phyloP scores from a whole-genome alignment of 805 yeast genomes.

The Ogataea angusta region DNA sequence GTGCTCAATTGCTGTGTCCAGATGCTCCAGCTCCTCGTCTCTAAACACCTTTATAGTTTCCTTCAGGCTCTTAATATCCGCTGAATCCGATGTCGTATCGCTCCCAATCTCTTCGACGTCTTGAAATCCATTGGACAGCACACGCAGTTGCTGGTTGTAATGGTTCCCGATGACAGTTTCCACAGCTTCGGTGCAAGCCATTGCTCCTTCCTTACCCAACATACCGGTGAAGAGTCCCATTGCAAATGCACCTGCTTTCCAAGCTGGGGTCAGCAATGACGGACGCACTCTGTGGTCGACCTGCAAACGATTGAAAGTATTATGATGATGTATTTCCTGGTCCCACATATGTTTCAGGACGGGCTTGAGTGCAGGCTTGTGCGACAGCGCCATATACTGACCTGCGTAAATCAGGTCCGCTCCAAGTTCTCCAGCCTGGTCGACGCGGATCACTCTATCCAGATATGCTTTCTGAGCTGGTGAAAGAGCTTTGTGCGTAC shows the following conservation, averaged over 20 bases:
- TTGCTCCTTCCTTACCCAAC: slow-evolving; percentile 91
- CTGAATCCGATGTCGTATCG: slow-evolving; percentile 35
- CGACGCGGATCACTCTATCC: slow-evolving; percentile 80
- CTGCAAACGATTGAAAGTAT: slow-evolving; percentile 79
- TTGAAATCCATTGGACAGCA: slow-evolving; percentile 63
- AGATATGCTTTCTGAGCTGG: slow-evolving; percentile 66
- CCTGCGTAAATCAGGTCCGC: slow-evolving; percentile 93
- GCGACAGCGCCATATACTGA: slow-evolving; percentile 73
- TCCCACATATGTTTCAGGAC: slow-evolving; percentile 96
- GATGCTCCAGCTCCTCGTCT: slow-evolving; percentile 93
- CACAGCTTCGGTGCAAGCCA: slow-evolving; percentile 99
- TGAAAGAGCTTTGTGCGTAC: slow-evolving; percentile 28
- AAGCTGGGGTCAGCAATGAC: slow-evolving; percentile 82
- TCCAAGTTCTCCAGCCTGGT: slow-evolving; percentile 97
- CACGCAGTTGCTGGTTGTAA: slow-evolving; percentile 85
- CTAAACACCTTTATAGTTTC: slow-evolving; percentile 70
- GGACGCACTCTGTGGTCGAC: slow-evolving; percentile 81
- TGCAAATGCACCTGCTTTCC: slow-evolving; percentile 88
- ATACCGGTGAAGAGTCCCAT: slow-evolving; percentile 86
- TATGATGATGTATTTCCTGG: slow-evolving; percentile 88
- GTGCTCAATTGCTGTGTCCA: slow-evolving; percentile 87
- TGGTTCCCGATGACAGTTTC: slow-evolving; percentile 98
- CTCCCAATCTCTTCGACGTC: slow-evolving; percentile 37
- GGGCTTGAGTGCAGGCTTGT: slow-evolving; percentile 72
- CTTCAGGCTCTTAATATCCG: slow-evolving; percentile 58